Percentiles rank a stretch among this genome's conserved stretches.
Evolutionary conservation across 768 basidiomycete species (phyloP).

Genomic region (Mrakia frigida): DNA sequence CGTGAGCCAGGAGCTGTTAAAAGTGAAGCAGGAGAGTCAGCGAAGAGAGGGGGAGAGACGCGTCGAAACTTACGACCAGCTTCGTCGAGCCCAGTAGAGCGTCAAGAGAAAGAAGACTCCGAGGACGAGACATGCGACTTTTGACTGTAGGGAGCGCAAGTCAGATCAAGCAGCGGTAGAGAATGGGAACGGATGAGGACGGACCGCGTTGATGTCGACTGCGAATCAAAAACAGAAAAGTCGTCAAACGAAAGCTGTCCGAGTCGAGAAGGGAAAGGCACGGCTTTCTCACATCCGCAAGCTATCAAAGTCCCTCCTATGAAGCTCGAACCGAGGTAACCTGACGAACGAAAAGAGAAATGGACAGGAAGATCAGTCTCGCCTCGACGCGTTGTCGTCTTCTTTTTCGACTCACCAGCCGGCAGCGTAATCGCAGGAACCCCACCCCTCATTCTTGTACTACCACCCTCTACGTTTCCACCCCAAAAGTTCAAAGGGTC

Average conservation of each 20-base stretch:
- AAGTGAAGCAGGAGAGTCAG: slow-evolving; percentile 8
- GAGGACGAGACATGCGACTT: slow-evolving; percentile 70
- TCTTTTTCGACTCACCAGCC: slow-evolving; percentile 6
- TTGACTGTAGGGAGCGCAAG: slow-evolving; percentile 48
- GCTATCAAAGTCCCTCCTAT: slow-evolving; percentile 83
- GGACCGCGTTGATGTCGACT: slow-evolving; percentile 42
- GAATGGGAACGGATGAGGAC: not conserved
- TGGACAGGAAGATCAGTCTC: not conserved
- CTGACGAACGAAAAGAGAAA: slow-evolving; percentile 44
- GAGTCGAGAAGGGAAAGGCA: slow-evolving; percentile 62
- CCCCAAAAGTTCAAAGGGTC: not conserved
- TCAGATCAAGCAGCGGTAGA: not conserved
- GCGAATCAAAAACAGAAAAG: not conserved
- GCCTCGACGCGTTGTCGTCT: not conserved
- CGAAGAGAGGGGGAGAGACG: not conserved
- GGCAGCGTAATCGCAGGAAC: slow-evolving; percentile 62
- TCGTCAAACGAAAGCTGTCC: not conserved
- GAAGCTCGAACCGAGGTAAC: slow-evolving; percentile 77
- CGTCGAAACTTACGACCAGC: slow-evolving; percentile 33
- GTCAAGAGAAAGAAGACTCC: slow-evolving; percentile 83
- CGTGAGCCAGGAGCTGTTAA: slow-evolving; percentile 58
- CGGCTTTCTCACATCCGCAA: slow-evolving; percentile 40
- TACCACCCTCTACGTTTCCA: slow-evolving; percentile 57
- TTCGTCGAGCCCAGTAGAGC: slow-evolving; percentile 56
- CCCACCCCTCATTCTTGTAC: slow-evolving; percentile 80